Percentiles rank a stretch among this genome's conserved stretches.
Evolutionary conservation across 225 moss, liverwort and hornwort genomes (phyloP).

Genomic region (Lunularia cruciata): DNA sequence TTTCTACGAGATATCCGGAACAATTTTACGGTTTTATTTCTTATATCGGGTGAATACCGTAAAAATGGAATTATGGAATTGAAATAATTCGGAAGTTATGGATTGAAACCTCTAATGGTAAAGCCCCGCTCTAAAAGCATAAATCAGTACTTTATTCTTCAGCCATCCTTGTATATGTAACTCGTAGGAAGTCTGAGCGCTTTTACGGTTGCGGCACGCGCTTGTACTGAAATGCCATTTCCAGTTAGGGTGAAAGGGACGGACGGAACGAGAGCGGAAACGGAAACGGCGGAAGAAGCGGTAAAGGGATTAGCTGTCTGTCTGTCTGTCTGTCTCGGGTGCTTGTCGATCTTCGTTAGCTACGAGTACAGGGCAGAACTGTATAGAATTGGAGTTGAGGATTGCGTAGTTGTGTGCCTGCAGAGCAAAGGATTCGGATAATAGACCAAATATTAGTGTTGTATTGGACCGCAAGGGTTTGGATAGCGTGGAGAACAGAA

Average conservation of each 20-base stretch:
- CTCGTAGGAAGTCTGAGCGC: no score
- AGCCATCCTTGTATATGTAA: no score
- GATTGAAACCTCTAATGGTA: no score
- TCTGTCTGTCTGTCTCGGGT: background rate
- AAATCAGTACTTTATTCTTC: no score
- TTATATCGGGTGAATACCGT: no score
- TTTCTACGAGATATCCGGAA: no score
- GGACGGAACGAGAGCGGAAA: background rate
- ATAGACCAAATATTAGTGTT: background rate
- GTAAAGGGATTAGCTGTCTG: background rate
- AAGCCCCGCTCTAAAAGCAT: no score
- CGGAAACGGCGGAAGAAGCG: background rate
- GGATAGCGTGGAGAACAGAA: background rate
- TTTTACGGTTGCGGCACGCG: no score
- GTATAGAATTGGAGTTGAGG: background rate
- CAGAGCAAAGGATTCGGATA: conserved; percentile 14
- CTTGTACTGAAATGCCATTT: no score
- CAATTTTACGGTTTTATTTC: no score
- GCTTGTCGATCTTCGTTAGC: background rate
- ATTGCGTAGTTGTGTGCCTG: background rate
- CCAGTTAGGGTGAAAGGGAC: background rate
- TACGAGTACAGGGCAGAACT: background rate
- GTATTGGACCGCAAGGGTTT: background rate
- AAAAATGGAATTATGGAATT: no score
- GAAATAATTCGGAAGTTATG: no score